Evolutionary conservation across 495 filamentous ascomycete genomes (phyloP).

Genomic region (Glutinoglossum americanum): DNA sequence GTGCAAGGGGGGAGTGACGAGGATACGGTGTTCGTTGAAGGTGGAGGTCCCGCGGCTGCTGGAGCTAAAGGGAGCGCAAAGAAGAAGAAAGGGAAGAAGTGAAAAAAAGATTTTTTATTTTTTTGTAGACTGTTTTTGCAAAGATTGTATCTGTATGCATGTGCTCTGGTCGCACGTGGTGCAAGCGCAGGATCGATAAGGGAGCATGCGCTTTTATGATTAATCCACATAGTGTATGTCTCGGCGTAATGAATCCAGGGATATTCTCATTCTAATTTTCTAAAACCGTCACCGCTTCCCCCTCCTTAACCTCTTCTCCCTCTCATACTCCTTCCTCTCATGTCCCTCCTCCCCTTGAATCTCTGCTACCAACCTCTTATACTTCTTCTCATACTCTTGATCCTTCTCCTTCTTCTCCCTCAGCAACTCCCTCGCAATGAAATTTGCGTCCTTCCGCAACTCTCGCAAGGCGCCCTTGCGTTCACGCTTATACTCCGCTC

Average conservation of each 20-base stretch:
- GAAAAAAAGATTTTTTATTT: slow-evolving; percentile 23
- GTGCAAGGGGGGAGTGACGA: slow-evolving; percentile 41
- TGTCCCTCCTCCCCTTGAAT: slow-evolving; percentile 84
- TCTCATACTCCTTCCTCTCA: slow-evolving; percentile 72
- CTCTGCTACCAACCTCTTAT: slow-evolving; percentile 72
- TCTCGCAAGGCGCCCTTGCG: slow-evolving; percentile 87
- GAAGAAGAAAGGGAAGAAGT: slow-evolving; percentile 68
- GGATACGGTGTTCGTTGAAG: slow-evolving; percentile 68
- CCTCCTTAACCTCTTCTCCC: slow-evolving; percentile 49
- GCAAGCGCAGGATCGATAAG: neutral
- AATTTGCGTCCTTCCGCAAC: slow-evolving; percentile 79
- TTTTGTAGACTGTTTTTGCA: neutral
- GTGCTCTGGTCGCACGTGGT: neutral
- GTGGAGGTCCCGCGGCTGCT: slow-evolving; percentile 31
- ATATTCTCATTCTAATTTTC: neutral
- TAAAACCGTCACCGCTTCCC: slow-evolving; percentile 28
- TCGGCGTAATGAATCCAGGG: neutral
- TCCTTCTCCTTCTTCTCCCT: slow-evolving; percentile 82
- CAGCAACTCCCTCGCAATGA: slow-evolving; percentile 74
- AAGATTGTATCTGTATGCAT: neutral
- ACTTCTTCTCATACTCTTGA: slow-evolving; percentile 81
- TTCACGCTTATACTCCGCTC: slow-evolving; percentile 82
- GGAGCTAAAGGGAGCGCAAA: slow-evolving; percentile 22
- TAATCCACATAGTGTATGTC: neutral
- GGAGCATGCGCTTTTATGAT: neutral